Conservation (phyloP, 768 basidiomycete species). For the Pholiota molesta region DNA sequence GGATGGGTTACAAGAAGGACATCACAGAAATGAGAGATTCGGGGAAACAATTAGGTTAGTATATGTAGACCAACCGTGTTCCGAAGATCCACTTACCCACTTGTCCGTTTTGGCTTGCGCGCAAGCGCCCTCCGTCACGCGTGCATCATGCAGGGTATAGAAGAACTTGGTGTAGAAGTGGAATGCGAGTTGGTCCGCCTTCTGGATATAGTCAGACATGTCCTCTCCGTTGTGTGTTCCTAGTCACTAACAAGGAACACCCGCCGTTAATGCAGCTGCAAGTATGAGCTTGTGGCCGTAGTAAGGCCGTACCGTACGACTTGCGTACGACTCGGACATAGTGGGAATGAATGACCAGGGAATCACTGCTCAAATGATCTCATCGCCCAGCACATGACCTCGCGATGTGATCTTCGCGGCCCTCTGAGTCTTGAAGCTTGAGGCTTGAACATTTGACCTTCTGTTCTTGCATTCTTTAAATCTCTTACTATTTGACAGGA, state of each 20-base stretch:
- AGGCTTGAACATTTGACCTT: no score
- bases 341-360: no score
- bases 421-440: no score
- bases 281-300: neutral
- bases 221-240: slow-evolving; percentile 12
- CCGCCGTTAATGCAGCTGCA: neutral
- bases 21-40: neutral
- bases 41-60: neutral
- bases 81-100: slow-evolving; percentile 60
- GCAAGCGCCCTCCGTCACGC: slow-evolving; percentile 56
- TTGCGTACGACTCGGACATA: no score
- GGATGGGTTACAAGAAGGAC: neutral
- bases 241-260: neutral
- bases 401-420: no score
- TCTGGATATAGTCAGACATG: slow-evolving; percentile 49
- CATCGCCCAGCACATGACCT: no score
- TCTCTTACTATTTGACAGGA: no score
- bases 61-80: neutral
- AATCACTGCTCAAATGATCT: no score
- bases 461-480: no score
- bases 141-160: slow-evolving; percentile 72
- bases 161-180: slow-evolving; percentile 84
- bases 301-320: neutral
- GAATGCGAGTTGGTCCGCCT: slow-evolving; percentile 86
- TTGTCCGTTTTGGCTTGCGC: slow-evolving; percentile 64